These are phyloP conservation scores for Excoecaria agallocha DNA, from an alignment of 345 rosid species.

Conservation along the genomic window DNA sequence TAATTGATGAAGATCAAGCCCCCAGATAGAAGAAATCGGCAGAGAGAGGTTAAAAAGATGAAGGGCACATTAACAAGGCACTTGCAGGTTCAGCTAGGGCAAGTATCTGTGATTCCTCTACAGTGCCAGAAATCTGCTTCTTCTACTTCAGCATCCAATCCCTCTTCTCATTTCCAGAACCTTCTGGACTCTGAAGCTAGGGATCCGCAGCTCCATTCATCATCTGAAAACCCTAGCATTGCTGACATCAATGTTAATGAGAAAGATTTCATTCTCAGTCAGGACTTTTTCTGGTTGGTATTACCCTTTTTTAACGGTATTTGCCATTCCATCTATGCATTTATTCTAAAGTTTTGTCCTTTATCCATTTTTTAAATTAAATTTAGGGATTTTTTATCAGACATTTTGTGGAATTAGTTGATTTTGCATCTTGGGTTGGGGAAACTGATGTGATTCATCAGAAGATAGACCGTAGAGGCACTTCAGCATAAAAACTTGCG, in stretches of 20 bases:
- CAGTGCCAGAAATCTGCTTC: conserved; percentile 29
- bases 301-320: not conserved
- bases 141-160: not conserved
- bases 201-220: conserved; percentile 22
- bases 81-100: conserved; percentile 45
- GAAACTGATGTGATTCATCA: not conserved
- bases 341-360: not conserved
- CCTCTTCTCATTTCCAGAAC: conserved; percentile 37
- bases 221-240: conserved; percentile 8
- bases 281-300: conserved; percentile 88
- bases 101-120: conserved; percentile 25
- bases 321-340: not conserved
- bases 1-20: conserved; percentile 43
- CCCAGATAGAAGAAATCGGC: conserved; percentile 34
- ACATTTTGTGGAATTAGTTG: not conserved
- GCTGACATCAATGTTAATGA: conserved; percentile 43
- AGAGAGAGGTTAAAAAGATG: conserved; percentile 34
- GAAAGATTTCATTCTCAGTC: conserved; percentile 79
- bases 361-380: not conserved
- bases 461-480: not conserved
- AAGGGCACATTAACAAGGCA: conserved; percentile 47
- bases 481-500: not conserved
- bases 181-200: conserved; percentile 44
- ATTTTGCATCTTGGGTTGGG: not conserved
- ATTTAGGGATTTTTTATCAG: not conserved